Evolutionary conservation across 2,329 filamentous ascomycete species (phyloP), one percentile per base, ranked within the genome.

Genomic region (Venturia oleaginea): DNA sequence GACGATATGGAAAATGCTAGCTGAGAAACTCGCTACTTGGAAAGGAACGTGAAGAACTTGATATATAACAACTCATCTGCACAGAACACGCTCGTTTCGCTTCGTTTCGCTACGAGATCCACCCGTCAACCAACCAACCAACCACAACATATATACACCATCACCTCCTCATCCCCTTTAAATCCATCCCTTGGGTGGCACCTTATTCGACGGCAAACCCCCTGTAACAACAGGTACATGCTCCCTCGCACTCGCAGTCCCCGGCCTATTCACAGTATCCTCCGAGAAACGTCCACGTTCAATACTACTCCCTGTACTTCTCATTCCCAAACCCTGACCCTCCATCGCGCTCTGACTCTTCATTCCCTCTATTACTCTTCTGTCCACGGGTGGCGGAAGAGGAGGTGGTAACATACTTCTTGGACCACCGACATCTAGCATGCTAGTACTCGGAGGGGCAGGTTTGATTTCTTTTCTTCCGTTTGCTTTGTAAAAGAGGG

Each of bases 401-500:
- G 51, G 51, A 34, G 51, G 51, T 19, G 51, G 51, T 11, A 57
- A 15, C 46, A 51, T 51, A 27, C 46, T 51, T 17, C 46, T 51
- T 10, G 42, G 42, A 51, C 10, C 10, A 22, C 46, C 46, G 8
- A 51, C 46, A 27, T 51, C 46, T 27, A 51, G 22, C 46, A 51
- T 51, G 15, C 46, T 57, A 13, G 19, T 34, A n/a, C 27, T 57
- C 17, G 51, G 7, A 27, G 30, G 51, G 4, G 51, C 59, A 27
- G 70, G 71, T 51, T 71, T 72, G 66, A 81, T 81, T 66, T 84
- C 80, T 76, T 91, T 93, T 71, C 85, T 86, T n/a, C 92, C 92
- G 70, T 97, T 99, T 62, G 89, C 83, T 73, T 92, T 95, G 81
- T 99, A 99, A 72, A 91, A 85, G 61, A 99, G 80, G 63, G 96